Percentiles rank a stretch among this genome's conserved stretches.
These are phyloP conservation scores for Ophiostoma pallidulum DNA, from an alignment of 2,329 filamentous ascomycete species.

Conservation along the genomic window DNA sequence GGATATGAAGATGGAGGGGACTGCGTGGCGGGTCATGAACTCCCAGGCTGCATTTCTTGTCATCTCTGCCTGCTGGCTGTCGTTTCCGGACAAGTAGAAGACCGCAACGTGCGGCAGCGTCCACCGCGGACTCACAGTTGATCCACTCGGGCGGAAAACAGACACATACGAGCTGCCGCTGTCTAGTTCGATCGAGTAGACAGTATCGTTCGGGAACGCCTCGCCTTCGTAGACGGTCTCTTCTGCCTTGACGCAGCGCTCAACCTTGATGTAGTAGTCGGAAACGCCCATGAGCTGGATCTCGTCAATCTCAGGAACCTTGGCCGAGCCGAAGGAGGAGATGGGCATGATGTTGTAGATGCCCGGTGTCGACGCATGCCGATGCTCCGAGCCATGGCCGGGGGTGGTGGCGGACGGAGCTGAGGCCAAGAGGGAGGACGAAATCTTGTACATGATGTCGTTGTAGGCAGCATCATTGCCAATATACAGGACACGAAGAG, in stretches of 20 bases:
- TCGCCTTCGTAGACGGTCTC: slow-evolving; percentile 21
- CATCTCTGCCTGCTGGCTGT: slow-evolving; percentile 27
- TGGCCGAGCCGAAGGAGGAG: slow-evolving; percentile 36
- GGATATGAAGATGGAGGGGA: slow-evolving; percentile 41
- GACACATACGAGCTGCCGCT: slow-evolving; percentile 30
- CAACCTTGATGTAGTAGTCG: slow-evolving; percentile 41
- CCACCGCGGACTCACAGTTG: slow-evolving; percentile 34
- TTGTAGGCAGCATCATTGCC: slow-evolving; percentile 32
- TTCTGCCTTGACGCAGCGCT: slow-evolving; percentile 35
- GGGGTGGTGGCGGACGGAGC: slow-evolving; percentile 15
- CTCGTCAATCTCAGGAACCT: slow-evolving; percentile 30
- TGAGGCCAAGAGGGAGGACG: slow-evolving; percentile 37
- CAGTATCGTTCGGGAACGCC: slow-evolving; percentile 21
- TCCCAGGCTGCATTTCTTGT: slow-evolving; percentile 35
- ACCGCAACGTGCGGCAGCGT: slow-evolving; percentile 40
- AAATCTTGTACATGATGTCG: slow-evolving; percentile 37
- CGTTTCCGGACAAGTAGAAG: slow-evolving; percentile 37
- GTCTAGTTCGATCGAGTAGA: slow-evolving; percentile 32
- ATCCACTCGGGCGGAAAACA: slow-evolving; percentile 27
- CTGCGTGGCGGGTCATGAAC: slow-evolving; percentile 37
- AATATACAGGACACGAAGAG: slow-evolving; percentile 40
- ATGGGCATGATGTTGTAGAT: slow-evolving; percentile 44
- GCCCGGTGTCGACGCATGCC: slow-evolving; percentile 3
- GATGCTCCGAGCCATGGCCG: not conserved
- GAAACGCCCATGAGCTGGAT: slow-evolving; percentile 44